Evolutionary conservation across 2,329 filamentous ascomycete species (phyloP).

Genomic region (Paraconiothyrium sp.): DNA sequence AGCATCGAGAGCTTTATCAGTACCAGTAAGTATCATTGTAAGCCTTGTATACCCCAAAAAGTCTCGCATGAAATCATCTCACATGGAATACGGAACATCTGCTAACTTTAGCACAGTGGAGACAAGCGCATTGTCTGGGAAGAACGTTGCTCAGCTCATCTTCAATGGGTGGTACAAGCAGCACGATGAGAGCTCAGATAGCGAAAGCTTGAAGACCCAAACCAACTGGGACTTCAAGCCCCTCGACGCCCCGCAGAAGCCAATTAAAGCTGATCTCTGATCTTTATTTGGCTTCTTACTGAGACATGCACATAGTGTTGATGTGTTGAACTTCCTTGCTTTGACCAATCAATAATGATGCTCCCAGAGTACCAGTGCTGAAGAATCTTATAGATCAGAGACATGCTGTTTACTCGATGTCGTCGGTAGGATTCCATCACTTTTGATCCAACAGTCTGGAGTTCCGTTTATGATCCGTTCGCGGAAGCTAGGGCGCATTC

Average conservation of each 20-base stretch:
- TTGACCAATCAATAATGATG: no score
- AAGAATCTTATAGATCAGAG: no score
- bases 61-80: neutral
- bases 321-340: no score
- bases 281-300: neutral
- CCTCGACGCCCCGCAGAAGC: conserved; percentile 1
- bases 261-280: conserved; percentile 49
- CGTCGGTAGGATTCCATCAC: no score
- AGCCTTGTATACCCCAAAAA: no score
- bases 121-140: conserved; percentile 88
- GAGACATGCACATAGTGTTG: no score
- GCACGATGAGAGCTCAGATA: conserved; percentile 10
- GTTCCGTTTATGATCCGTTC: neutral
- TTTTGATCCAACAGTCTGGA: neutral
- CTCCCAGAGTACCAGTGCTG: no score
- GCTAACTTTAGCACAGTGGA: conserved; percentile 66
- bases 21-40: conserved; percentile 62
- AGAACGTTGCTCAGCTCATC: conserved; percentile 78
- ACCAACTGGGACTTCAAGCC: conserved; percentile 1
- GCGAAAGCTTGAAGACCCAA: conserved; percentile 2
- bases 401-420: no score
- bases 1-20: conserved; percentile 93
- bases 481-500: no score
- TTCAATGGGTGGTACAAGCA: conserved; percentile 63
- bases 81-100: neutral